These are phyloP conservation scores for Metschnikowia santaceciliae DNA, from an alignment of 805 yeast genomes.

Conservation along the genomic window DNA sequence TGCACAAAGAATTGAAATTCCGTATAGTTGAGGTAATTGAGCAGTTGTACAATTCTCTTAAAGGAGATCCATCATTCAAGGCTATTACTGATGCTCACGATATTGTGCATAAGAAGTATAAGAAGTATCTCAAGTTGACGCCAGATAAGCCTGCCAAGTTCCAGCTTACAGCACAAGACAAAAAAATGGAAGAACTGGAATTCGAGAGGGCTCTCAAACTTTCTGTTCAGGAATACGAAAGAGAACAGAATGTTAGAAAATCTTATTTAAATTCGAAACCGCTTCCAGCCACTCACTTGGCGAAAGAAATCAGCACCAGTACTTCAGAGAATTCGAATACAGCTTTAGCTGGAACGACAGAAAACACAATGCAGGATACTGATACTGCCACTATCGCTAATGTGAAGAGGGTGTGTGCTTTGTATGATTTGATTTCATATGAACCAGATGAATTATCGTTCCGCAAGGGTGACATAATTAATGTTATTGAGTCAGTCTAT, in stretches of 20 bases:
- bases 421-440: slow-evolving; percentile 72
- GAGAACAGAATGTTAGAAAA: slow-evolving; percentile 31
- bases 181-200: slow-evolving; percentile 70
- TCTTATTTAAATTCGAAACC: slow-evolving; percentile 30
- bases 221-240: slow-evolving; percentile 61
- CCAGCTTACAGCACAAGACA: slow-evolving; percentile 42
- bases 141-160: slow-evolving; percentile 62
- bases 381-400: slow-evolving; percentile 36
- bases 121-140: slow-evolving; percentile 24
- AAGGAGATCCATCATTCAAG: slow-evolving; percentile 69
- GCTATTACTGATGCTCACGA: slow-evolving; percentile 62
- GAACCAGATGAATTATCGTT: slow-evolving; percentile 89
- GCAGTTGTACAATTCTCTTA: slow-evolving; percentile 63
- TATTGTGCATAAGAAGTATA: slow-evolving; percentile 40
- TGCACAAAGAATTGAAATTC: slow-evolving; percentile 65
- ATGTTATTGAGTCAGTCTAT: slow-evolving; percentile 81
- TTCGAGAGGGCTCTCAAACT: slow-evolving; percentile 69
- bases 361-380: background rate
- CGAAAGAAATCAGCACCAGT: slow-evolving; percentile 2
- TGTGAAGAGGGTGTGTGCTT: slow-evolving; percentile 70
- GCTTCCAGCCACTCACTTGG: slow-evolving; percentile 26
- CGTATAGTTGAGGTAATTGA: slow-evolving; percentile 63
- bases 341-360: background rate
- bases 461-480: slow-evolving; percentile 80
- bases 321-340: background rate